These are phyloP conservation scores for Mycena haematopus DNA, from an alignment of 768 basidiomycete species.

Conservation along the genomic window DNA sequence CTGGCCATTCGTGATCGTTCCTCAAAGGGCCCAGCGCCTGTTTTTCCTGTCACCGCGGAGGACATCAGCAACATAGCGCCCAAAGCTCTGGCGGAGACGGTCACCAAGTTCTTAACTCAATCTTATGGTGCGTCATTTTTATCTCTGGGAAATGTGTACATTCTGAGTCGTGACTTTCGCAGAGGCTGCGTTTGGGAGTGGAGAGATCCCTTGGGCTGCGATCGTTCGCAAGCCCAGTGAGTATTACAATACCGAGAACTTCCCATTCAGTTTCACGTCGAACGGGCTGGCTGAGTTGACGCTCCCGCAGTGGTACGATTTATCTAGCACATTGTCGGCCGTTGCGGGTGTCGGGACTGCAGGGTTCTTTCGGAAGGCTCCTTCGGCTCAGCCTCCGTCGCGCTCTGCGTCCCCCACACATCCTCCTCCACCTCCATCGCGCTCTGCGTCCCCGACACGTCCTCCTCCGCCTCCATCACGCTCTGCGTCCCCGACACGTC, in stretches of 20 bases:
- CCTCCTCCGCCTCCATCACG: too few species aligned
- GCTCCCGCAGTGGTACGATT: neutral
- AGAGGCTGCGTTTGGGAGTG: slow-evolving; percentile 11
- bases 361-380: neutral
- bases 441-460: too few species aligned
- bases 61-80: neutral
- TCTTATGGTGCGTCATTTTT: slow-evolving; percentile 2
- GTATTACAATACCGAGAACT: slow-evolving; percentile 3
- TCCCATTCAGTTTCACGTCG: neutral
- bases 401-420: too few species aligned
- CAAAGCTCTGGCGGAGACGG: neutral
- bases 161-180: neutral
- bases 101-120: neutral
- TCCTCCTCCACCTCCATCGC: too few species aligned
- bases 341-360: neutral
- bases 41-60: neutral
- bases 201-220: slow-evolving; percentile 9
- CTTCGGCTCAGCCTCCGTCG: too few species aligned
- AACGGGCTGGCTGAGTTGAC: neutral
- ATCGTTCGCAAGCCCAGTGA: slow-evolving; percentile 1
- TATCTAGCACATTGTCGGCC: neutral
- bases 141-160: neutral
- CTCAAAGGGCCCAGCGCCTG: neutral
- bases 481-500: too few species aligned
- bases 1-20: neutral